Evolutionary conservation across 805 yeast species (phyloP), one percentile per base, ranked within the genome.

Genomic region (Scheffersomyces coipomensis): DNA sequence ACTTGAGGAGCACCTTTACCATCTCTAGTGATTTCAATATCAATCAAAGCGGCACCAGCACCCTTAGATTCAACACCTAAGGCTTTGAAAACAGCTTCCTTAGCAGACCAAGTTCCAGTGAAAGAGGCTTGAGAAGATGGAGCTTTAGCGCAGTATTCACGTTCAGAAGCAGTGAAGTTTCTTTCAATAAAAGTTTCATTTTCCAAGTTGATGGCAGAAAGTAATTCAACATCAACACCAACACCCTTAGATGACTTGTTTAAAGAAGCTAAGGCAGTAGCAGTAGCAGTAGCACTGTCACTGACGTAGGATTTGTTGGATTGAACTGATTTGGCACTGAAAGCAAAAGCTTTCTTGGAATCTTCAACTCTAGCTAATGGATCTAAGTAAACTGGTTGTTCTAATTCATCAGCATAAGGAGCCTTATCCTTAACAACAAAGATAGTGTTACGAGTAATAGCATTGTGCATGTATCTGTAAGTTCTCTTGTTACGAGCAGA

Each of bases 21-120:
- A 48, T 77, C 83, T 55, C 91, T 83, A 21, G 71, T 53, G 54
- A 93, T 87, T 71, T 91, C 98, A 66, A 93, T 95, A 44, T 88
- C 96, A 61, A 77, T 79, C 70, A 93, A 76, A 24, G 95, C 75
- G 27, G 99, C 98, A 45, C 98, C 99, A 12, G 91, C 97, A 44
- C 99, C 99, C 60, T 82, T 79, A 34, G 95, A 81, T 57, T 78
- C 77, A 46, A 88, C 95, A 45, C 93, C 90, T 58, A 93, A 74
- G 15, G 96, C 87, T 73, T 93, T 93, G 83, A 93, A 93, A 25
- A 90, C 97, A 31, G 99, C 99, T 72, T 93, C 99, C 71, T 93
- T 93, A 33, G 99, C 99, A 22, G 97, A 88, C 99, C 99, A 93
- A 32, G 95, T 85, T 34, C 99, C 99, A 19, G 99, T 89, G 66